Evolutionary conservation across 2,329 filamentous ascomycete species (phyloP).

Genomic region (Leptographium galeiforme): DNA sequence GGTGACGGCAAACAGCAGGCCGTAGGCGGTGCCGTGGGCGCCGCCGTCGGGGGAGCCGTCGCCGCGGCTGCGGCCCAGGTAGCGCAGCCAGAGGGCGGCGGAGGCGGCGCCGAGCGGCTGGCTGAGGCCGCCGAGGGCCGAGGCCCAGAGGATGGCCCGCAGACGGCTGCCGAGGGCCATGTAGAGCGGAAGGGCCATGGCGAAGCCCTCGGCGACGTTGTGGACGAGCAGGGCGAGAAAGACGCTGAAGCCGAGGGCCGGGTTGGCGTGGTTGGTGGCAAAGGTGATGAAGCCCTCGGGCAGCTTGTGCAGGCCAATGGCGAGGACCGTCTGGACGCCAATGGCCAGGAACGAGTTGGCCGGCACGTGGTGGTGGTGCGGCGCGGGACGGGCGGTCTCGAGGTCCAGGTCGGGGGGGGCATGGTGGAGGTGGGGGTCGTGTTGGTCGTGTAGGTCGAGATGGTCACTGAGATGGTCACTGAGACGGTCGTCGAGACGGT

Average conservation of each 20-base stretch:
- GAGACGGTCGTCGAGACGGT: background rate
- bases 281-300: slow-evolving; percentile 84
- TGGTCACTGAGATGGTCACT: background rate
- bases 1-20: slow-evolving; percentile 74
- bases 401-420: slow-evolving; percentile 2
- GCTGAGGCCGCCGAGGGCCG: slow-evolving; percentile 69
- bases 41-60: slow-evolving; percentile 43
- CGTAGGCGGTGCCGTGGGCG: slow-evolving; percentile 51
- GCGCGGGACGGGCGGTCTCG: slow-evolving; percentile 11
- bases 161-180: slow-evolving; percentile 71
- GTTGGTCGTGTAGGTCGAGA: background rate
- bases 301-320: slow-evolving; percentile 91
- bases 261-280: slow-evolving; percentile 92
- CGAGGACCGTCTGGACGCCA: slow-evolving; percentile 88
- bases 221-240: slow-evolving; percentile 95
- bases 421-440: slow-evolving; percentile 10
- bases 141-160: slow-evolving; percentile 74
- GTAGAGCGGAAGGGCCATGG: slow-evolving; percentile 83
- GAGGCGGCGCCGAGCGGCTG: slow-evolving; percentile 78
- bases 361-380: slow-evolving; percentile 88
- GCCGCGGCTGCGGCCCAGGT: slow-evolving; percentile 37
- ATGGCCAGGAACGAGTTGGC: slow-evolving; percentile 89
- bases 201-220: slow-evolving; percentile 95
- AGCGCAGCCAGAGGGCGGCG: slow-evolving; percentile 74
- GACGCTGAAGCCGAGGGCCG: slow-evolving; percentile 73